Conservation (phyloP, 176 grass and related monocot genomes). For the Metroxylon sagu region DNA sequence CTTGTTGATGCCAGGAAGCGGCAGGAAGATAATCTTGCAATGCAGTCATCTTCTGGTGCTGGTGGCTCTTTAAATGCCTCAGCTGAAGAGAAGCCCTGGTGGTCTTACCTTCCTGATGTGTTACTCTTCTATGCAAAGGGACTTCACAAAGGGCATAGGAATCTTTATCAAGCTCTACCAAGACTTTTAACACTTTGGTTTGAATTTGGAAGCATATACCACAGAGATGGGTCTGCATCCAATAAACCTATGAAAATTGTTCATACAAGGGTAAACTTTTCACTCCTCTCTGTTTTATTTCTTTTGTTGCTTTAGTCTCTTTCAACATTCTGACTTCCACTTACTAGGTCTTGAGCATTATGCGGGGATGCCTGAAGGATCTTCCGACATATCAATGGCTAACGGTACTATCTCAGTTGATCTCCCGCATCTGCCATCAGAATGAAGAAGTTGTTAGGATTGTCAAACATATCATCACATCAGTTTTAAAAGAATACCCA, state of each 20-base stretch:
- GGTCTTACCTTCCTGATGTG: slow-evolving; percentile 49
- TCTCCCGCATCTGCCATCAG: slow-evolving; percentile 90
- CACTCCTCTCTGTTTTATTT: too few species aligned
- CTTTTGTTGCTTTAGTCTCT: too few species aligned
- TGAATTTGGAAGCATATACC: slow-evolving; percentile 85
- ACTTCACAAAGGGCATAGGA: slow-evolving; percentile 87
- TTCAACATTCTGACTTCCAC: too few species aligned
- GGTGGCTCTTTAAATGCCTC: slow-evolving; percentile 33
- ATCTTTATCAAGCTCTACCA: slow-evolving; percentile 91
- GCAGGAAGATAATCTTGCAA: slow-evolving; percentile 55
- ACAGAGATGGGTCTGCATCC: slow-evolving; percentile 32
- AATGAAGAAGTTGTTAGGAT: slow-evolving; percentile 59
- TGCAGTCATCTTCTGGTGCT: slow-evolving; percentile 27
- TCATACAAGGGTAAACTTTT: slow-evolving; percentile 42
- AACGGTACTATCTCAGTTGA: slow-evolving; percentile 92
- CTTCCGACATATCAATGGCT: slow-evolving; percentile 94
- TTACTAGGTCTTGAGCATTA: slow-evolving; percentile 51
- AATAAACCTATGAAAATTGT: slow-evolving; percentile 54
- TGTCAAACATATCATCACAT: slow-evolving; percentile 63
- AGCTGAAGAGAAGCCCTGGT: slow-evolving; percentile 73
- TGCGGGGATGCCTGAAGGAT: slow-evolving; percentile 80
- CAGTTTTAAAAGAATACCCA: slow-evolving; percentile 74
- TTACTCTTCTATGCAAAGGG: slow-evolving; percentile 68
- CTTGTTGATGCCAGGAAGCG: slow-evolving; percentile 89
- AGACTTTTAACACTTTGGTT: slow-evolving; percentile 93